Conservation (phyloP, 768 basidiomycete genomes). For the Coprinopsis marcescibilis region DNA sequence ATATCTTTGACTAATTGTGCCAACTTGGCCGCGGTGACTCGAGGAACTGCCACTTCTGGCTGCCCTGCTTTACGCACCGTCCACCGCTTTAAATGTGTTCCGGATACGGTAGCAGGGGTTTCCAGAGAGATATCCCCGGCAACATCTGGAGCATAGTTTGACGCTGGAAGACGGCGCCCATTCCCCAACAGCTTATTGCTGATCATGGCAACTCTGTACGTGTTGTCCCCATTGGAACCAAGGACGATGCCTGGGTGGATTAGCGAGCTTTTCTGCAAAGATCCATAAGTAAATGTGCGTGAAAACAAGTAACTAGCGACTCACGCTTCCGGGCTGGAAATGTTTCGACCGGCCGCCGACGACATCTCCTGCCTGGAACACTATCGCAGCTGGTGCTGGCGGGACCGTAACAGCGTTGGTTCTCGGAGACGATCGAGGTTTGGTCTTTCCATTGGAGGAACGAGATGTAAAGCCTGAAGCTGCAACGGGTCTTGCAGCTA, state of each 20-base stretch:
- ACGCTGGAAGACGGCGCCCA: background rate
- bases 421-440: no score
- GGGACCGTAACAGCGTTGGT: no score
- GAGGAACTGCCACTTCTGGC: background rate
- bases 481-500: no score
- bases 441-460: no score
- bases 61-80: no score
- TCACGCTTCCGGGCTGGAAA: no score
- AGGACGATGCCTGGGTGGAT: background rate
- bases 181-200: background rate
- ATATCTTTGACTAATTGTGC: background rate
- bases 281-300: no score
- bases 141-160: background rate
- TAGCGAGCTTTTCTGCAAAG: background rate
- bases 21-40: background rate
- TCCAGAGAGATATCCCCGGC: background rate
- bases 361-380: no score
- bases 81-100: background rate
- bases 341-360: no score
- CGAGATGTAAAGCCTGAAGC: no score
- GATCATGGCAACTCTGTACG: background rate
- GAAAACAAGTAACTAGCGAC: no score
- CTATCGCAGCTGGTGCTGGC: no score
- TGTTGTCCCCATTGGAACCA: background rate
- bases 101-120: background rate